A percentile compares a stretch with the other conserved stretches of the same genome.
Conservation (phyloP, 345 rosid genomes). For the Litchi chinensis region DNA sequence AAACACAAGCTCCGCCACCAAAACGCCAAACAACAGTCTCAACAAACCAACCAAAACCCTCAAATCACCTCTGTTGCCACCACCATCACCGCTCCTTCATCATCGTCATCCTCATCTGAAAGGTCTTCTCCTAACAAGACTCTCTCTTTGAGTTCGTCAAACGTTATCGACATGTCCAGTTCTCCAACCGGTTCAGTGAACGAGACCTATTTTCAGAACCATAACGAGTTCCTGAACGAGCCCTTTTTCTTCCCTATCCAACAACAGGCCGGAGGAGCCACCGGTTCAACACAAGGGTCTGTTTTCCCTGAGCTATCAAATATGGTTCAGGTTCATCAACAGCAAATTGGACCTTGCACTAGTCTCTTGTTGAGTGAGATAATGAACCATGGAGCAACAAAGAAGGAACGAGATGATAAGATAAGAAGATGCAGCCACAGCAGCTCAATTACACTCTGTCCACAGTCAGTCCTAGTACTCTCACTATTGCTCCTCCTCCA, state of each 20-base stretch:
- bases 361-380: constrained; percentile 59
- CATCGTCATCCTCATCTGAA: constrained; percentile 71
- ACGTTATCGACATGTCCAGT: constrained; percentile 25
- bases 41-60: constrained; percentile 26
- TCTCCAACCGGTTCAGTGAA: constrained; percentile 45
- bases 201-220: constrained; percentile 48
- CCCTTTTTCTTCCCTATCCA: constrained; percentile 55
- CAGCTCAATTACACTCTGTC: constrained; percentile 34
- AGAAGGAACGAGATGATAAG: constrained; percentile 46
- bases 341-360: constrained; percentile 53
- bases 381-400: constrained; percentile 40
- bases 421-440: constrained; percentile 45
- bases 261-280: constrained; percentile 26
- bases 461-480: constrained; percentile 24
- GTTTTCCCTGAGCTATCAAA: constrained; percentile 46
- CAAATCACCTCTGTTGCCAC: constrained; percentile 24
- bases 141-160: constrained; percentile 41
- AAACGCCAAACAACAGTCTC: constrained; percentile 52
- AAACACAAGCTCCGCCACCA: constrained; percentile 89
- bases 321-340: constrained; percentile 34
- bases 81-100: constrained; percentile 35
- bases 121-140: constrained; percentile 53
- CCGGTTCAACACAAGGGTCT: constrained; percentile 41
- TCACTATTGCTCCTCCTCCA: constrained; percentile 26
- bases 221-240: constrained; percentile 48